These are phyloP conservation scores for apple (Malus domestica) DNA, from an alignment of 306 rosid genomes.

Conservation along the genomic window DNA sequence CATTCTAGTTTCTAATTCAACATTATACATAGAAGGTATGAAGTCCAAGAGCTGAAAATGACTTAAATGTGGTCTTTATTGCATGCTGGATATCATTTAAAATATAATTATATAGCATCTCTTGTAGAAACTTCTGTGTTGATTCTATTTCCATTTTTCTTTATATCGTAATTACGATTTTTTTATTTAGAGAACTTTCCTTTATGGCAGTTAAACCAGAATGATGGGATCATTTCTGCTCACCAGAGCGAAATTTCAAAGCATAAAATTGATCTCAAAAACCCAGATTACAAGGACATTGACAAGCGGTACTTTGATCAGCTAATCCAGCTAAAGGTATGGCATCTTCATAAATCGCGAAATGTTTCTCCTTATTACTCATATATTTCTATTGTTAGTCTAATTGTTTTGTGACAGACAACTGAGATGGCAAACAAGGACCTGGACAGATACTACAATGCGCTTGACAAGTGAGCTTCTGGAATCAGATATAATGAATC, in stretches of 20 bases:
- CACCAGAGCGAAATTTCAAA: constrained; percentile 67
- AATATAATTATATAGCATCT: background rate
- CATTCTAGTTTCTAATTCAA: background rate
- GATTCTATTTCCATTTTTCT: background rate
- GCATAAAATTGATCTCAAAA: constrained; percentile 77
- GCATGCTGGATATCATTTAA: background rate
- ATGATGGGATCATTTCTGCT: constrained; percentile 70
- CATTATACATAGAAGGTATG: background rate
- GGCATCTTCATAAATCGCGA: background rate
- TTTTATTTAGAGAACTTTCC: constrained; percentile 5
- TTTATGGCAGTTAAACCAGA: constrained; percentile 58
- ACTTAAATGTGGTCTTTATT: background rate
- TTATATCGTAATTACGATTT: background rate
- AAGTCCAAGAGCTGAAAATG: background rate
- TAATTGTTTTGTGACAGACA: constrained; percentile 48
- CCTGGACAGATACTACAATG: constrained; percentile 93
- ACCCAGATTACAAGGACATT: constrained; percentile 80
- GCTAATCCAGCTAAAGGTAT: constrained; percentile 93
- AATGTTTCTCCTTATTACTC: constrained; percentile 1
- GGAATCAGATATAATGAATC: background rate
- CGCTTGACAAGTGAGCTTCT: constrained; percentile 80
- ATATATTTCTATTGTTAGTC: background rate
- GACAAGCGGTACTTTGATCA: constrained; percentile 86
- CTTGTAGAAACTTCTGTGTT: background rate
- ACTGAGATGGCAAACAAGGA: constrained; percentile 99